phyloP scores from a whole-genome alignment of 2,329 filamentous ascomycete species.

The Grosmannia serpens region DNA sequence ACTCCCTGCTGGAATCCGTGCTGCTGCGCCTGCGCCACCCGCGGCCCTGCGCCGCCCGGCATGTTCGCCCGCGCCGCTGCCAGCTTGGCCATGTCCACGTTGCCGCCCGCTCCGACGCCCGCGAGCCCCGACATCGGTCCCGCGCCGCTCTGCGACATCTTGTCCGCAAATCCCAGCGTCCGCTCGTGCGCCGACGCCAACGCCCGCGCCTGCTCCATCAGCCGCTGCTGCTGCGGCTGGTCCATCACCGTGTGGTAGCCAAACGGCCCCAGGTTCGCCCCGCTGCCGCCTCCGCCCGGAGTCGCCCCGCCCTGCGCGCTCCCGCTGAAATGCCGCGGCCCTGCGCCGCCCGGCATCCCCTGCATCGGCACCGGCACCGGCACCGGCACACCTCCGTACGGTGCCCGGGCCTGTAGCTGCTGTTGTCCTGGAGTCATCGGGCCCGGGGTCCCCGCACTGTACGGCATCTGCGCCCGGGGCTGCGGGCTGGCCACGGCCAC shows the following conservation, averaged over 20 bases:
- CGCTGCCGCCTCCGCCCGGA: conserved; percentile 18
- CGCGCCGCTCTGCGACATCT: conserved; percentile 16
- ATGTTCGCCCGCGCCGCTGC: conserved; percentile 26
- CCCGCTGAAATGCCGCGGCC: conserved; percentile 21
- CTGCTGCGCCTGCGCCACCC: conserved; percentile 19
- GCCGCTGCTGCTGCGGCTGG: conserved; percentile 37
- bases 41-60: conserved; percentile 20
- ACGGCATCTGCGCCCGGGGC: neutral
- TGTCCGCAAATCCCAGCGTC: conserved; percentile 27
- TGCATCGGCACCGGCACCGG: conserved; percentile 14
- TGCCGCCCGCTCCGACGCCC: conserved; percentile 24
- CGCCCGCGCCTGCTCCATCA: conserved; percentile 39
- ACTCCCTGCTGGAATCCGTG: conserved; percentile 20
- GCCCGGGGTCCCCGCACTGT: neutral
- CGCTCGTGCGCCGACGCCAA: conserved; percentile 30
- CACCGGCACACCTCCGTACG: conserved; percentile 18
- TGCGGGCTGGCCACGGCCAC: conserved; percentile 18
- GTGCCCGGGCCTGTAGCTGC: conserved; percentile 15
- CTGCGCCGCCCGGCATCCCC: conserved; percentile 7
- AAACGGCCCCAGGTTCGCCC: conserved; percentile 22
- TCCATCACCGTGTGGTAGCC: conserved; percentile 39
- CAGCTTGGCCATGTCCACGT: conserved; percentile 23
- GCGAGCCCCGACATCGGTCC: conserved; percentile 23
- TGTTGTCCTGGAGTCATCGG: conserved; percentile 16
- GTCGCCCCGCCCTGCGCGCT: conserved; percentile 14